Conservation (phyloP, 2,329 filamentous ascomycete genomes). For the Cladosporium sp. region DNA sequence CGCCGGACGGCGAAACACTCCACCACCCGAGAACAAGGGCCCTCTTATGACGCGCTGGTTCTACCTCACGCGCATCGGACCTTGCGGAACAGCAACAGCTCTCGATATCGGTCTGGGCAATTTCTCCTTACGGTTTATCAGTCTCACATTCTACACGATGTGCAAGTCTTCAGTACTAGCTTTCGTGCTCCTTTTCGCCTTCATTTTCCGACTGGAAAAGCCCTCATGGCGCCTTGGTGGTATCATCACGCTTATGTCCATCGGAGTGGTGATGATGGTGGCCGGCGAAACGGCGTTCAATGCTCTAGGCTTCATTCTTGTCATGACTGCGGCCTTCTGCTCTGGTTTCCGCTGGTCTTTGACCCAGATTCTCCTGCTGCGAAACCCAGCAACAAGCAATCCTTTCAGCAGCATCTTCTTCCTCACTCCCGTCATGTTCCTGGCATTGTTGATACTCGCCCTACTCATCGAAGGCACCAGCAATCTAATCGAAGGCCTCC, state of each 20-base stretch:
- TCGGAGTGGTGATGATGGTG: conserved; percentile 96
- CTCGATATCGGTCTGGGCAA: conserved; percentile 95
- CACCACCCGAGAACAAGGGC: conserved; percentile 36
- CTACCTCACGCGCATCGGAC: conserved; percentile 85
- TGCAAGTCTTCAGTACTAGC: conserved; percentile 96
- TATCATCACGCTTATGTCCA: conserved; percentile 88
- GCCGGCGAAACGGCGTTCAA: conserved; percentile 90
- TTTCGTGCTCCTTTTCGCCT: conserved; percentile 93
- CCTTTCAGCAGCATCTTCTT: conserved; percentile 97
- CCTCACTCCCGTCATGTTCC: conserved; percentile 95
- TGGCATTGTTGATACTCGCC: conserved; percentile 73
- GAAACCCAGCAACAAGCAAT: conserved; percentile 91
- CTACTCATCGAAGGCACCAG: conserved; percentile 78
- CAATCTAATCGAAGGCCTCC: conserved; percentile 63
- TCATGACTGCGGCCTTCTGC: conserved; percentile 91
- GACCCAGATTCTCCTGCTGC: conserved; percentile 91
- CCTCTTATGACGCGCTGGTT: conserved; percentile 80
- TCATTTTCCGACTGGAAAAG: conserved; percentile 84
- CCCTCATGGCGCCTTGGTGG: conserved; percentile 79
- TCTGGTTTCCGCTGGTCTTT: conserved; percentile 97
- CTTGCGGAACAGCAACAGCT: conserved; percentile 87
- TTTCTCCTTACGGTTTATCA: conserved; percentile 92
- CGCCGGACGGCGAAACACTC: background rate
- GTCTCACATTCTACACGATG: conserved; percentile 98
- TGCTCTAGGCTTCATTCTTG: conserved; percentile 78